Conservation (phyloP, 129 eudicot genomes). For the Chrysanthemum seticuspe region DNA sequence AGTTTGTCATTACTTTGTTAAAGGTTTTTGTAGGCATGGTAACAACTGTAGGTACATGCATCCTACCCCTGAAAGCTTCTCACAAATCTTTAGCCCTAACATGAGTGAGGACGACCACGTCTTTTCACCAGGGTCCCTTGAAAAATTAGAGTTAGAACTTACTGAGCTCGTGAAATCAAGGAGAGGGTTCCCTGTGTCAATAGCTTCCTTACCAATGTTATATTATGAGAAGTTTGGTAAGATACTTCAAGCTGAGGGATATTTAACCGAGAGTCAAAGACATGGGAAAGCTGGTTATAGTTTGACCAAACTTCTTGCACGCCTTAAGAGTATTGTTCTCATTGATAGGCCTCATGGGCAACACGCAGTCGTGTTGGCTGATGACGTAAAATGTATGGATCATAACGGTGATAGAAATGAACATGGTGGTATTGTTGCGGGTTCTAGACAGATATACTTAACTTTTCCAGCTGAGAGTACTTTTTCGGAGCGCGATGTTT, state of each 20-base stretch:
- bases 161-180: conserved; percentile 56
- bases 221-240: conserved; percentile 59
- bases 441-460: conserved; percentile 81
- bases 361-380: conserved; percentile 72
- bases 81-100: conserved; percentile 35
- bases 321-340: conserved; percentile 68
- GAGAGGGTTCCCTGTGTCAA: conserved; percentile 60
- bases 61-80: conserved; percentile 47
- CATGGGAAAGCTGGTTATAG: conserved; percentile 95
- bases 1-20: conserved; percentile 56
- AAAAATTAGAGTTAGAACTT: conserved; percentile 59
- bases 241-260: conserved; percentile 79
- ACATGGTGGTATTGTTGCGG: conserved; percentile 76
- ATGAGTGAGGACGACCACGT: conserved; percentile 39
- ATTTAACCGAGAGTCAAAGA: conserved; percentile 91
- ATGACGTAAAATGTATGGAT: conserved; percentile 72
- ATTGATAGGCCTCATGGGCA: conserved; percentile 98
- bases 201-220: conserved; percentile 61
- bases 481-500: conserved; percentile 80
- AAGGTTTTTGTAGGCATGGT: conserved; percentile 66
- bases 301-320: conserved; percentile 86
- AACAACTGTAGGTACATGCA: conserved; percentile 56
- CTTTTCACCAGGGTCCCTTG: conserved; percentile 54
- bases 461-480: conserved; percentile 95
- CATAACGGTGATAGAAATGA: conserved; percentile 65